These are phyloP conservation scores for Alternaria tenuissima DNA, from an alignment of 2,329 filamentous ascomycete species.

Conservation along the genomic window DNA sequence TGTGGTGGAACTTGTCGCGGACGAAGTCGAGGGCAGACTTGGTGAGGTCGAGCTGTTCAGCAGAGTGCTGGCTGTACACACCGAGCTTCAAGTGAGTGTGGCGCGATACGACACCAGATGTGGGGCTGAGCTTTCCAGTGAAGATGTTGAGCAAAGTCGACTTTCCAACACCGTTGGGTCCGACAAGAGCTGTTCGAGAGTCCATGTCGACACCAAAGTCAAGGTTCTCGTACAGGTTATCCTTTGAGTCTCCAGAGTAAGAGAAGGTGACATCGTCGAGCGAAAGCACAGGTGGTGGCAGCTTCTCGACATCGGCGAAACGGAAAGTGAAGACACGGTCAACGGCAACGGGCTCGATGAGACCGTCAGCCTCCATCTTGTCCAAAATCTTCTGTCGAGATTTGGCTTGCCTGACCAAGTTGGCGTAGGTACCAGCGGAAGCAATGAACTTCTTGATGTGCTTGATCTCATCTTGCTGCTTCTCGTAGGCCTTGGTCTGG, in stretches of 20 bases:
- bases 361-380: conserved; percentile 99
- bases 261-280: conserved; percentile 98
- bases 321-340: conserved; percentile 97
- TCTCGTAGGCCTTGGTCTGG: conserved; percentile 98
- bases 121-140: conserved; percentile 92
- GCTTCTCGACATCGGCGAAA: conserved; percentile 98
- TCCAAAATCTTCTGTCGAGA: conserved; percentile 99
- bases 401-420: conserved; percentile 98
- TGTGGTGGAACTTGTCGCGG: conserved; percentile 87
- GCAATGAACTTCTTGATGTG: conserved; percentile 99
- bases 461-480: conserved; percentile 98
- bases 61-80: conserved; percentile 97
- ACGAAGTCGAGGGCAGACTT: conserved; percentile 98
- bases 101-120: conserved; percentile 79
- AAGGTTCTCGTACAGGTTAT: conserved; percentile 95
- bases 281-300: conserved; percentile 94
- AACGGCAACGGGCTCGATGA: conserved; percentile 87
- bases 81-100: conserved; percentile 99
- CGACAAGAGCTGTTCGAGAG: conserved; percentile 94
- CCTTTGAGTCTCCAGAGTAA: conserved; percentile 87
- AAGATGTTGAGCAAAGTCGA: conserved; percentile 95
- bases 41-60: conserved; percentile 96
- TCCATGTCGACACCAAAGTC: conserved; percentile 99
- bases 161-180: conserved; percentile 99
- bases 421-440: conserved; percentile 99